Base-by-base conservation (phyloP, 306 rosid species). In the Prunus salicina region DNA sequence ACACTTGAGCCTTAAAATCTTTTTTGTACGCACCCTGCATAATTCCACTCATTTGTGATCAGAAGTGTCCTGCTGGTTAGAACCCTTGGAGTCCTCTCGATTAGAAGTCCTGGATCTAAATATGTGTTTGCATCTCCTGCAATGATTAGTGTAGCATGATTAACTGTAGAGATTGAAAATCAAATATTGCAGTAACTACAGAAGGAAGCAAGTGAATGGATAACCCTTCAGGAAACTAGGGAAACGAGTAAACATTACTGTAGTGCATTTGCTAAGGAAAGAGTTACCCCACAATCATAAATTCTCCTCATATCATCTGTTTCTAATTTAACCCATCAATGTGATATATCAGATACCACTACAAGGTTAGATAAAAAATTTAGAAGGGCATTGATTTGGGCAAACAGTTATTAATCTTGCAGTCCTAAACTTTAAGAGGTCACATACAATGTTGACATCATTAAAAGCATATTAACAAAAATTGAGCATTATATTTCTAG, bases 51-150 rank as follows among this genome's bases (percentile, higher is more conserved):
- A 76, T 53, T 76, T 70, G 78, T 84, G 66, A 74, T 79, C 24
- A 67, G 84, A 79, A 79, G 83, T 34, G 69, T 86, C 81, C 15
- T 61, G 87, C 76, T 82, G 81, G 81, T 79, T 87, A 11, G 75
- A 27, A 47, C 80, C 77, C 46, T 67, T 73, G 72, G 64, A 50
- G 81, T 86, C 90, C 67, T 89, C 86, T 49, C 79, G 72, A 74
- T 70, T 78, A 73, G 91, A 83, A 78, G 76, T 72, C 79, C 77
- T 74, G 45, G 86, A 82, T 72, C 60, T 71, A 85, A 87, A 74
- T 83, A 88, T 80, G 69, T 66, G 80, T 73, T 79, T 82, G 81
- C 83, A 87, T 58, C 61, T 64, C 88, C 97, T 93, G 95, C 75
- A 87, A 91, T 16, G 20, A 56, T 56, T 60, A 72, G 63, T 80